Evolutionary conservation across 2,329 filamentous ascomycete genomes (phyloP).

Genomic region (Thielaviopsis punctulata): DNA sequence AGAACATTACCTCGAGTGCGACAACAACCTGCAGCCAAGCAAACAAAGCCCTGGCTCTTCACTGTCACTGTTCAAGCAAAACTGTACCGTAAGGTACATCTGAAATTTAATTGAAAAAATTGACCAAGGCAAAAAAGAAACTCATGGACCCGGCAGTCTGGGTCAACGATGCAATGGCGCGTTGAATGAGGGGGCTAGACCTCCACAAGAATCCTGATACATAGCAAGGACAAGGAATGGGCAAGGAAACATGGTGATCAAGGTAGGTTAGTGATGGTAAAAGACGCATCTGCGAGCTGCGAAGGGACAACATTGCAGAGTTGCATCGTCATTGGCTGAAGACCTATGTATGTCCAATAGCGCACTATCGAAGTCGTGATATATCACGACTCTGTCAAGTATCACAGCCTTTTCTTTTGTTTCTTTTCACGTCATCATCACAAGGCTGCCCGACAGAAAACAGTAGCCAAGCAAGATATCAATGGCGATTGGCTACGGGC

Average conservation of each 20-base stretch:
- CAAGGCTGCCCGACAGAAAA: not conserved
- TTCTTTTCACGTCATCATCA: too few relatives aligned
- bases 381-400: too few relatives aligned
- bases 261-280: not conserved
- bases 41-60: not conserved
- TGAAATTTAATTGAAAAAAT: not conserved
- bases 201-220: too few relatives aligned
- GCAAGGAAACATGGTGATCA: too few relatives aligned
- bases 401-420: too few relatives aligned
- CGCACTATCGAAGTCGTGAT: too few relatives aligned
- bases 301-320: too few relatives aligned
- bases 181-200: not conserved
- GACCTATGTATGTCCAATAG: too few relatives aligned
- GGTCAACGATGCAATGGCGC: not conserved
- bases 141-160: not conserved
- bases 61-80: not conserved
- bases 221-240: not conserved
- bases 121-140: not conserved
- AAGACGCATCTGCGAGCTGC: not conserved
- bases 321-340: too few relatives aligned
- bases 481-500: too few relatives aligned
- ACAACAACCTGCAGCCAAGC: not conserved
- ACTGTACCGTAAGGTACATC: not conserved
- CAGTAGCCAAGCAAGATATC: not conserved
- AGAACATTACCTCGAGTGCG: too few relatives aligned